Evolutionary conservation across 805 yeast genomes (phyloP).

Genomic region (Sporopachydermia lactativora): DNA sequence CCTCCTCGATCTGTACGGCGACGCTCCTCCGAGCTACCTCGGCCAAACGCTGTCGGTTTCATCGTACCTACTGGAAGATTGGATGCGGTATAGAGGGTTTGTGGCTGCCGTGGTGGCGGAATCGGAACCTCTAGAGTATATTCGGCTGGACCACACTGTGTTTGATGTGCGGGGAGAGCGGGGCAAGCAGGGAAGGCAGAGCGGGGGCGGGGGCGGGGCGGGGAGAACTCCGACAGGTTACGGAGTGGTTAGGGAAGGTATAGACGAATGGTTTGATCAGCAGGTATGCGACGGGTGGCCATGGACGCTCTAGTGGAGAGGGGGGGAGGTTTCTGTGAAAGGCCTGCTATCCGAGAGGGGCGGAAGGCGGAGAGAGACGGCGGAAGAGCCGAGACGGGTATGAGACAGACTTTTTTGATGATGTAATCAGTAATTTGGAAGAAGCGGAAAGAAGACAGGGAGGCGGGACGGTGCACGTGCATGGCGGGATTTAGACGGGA

Average conservation of each 20-base stretch:
- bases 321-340: no score
- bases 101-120: constrained; percentile 4
- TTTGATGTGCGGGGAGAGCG: constrained; percentile 6
- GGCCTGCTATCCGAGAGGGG: no score
- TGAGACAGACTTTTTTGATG: no score
- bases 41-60: constrained; percentile 6
- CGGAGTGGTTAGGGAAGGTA: constrained; percentile 8
- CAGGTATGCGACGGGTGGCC: not conserved
- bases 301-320: not conserved
- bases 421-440: no score
- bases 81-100: constrained; percentile 4
- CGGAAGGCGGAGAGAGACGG: no score
- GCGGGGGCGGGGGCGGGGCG: not conserved
- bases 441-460: no score
- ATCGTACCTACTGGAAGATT: constrained; percentile 7
- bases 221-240: not conserved
- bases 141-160: constrained; percentile 7
- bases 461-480: no score
- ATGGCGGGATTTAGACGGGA: no score
- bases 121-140: constrained; percentile 5
- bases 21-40: constrained; percentile 4
- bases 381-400: no score
- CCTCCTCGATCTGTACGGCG: constrained; percentile 3
- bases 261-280: constrained; percentile 7
- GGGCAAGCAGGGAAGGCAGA: not conserved